phyloP scores from a whole-genome alignment of 2,329 filamentous ascomycete genomes.

The Amylocarpus encephaloides region DNA sequence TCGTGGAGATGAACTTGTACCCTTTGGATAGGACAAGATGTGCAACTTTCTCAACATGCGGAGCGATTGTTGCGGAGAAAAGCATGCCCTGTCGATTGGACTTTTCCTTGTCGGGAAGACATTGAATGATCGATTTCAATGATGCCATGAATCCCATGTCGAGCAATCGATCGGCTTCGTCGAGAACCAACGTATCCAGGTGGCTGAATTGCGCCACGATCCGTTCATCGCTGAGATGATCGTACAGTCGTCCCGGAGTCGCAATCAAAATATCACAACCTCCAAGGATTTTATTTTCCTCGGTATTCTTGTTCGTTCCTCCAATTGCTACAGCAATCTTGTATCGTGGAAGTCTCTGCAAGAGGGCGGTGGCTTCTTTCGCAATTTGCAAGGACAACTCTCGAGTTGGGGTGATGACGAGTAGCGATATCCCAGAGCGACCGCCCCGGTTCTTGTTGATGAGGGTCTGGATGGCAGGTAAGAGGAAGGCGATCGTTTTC shows the following conservation, averaged over 20 bases:
- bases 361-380: slow-evolving; percentile 56
- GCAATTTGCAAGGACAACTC: slow-evolving; percentile 78
- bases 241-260: slow-evolving; percentile 79
- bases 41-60: slow-evolving; percentile 74
- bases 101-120: slow-evolving; percentile 56
- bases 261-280: slow-evolving; percentile 88
- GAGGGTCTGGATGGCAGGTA: slow-evolving; percentile 73
- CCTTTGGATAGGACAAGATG: slow-evolving; percentile 68
- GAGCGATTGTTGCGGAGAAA: slow-evolving; percentile 89
- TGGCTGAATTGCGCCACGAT: slow-evolving; percentile 37
- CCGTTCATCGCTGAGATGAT: slow-evolving; percentile 59
- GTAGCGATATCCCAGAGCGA: slow-evolving; percentile 56
- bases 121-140: slow-evolving; percentile 52
- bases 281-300: slow-evolving; percentile 60
- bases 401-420: slow-evolving; percentile 73
- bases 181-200: slow-evolving; percentile 87
- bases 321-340: slow-evolving; percentile 77
- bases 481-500: slow-evolving; percentile 89
- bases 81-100: slow-evolving; percentile 83
- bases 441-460: slow-evolving; percentile 38
- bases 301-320: slow-evolving; percentile 69
- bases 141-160: slow-evolving; percentile 79
- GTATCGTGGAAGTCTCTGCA: slow-evolving; percentile 28
- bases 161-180: slow-evolving; percentile 97
- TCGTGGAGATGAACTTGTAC: slow-evolving; percentile 89